Conservation (phyloP, 225 moss, liverwort and hornwort species). For the Neckera pumila region DNA sequence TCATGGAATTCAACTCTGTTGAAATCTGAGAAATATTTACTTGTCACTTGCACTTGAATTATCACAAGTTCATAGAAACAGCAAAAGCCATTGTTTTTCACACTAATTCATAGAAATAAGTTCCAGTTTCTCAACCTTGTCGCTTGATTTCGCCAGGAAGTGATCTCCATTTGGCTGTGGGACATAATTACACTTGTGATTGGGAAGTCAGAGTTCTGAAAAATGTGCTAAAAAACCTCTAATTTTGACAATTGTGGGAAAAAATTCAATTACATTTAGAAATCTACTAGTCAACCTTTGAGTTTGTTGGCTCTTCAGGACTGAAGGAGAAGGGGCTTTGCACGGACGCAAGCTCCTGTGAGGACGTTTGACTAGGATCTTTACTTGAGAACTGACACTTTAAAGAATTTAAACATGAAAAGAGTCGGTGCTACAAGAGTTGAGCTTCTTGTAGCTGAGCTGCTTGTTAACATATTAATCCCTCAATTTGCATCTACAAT, state of each 20-base stretch:
- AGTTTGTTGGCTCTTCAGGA: background rate
- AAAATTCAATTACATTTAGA: background rate
- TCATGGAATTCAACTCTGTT: background rate
- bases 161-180: background rate
- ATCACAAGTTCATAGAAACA: background rate
- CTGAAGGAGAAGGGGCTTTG: background rate
- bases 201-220: background rate
- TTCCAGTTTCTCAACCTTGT: background rate
- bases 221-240: background rate
- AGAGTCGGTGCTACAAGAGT: background rate
- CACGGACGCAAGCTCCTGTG: background rate
- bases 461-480: background rate
- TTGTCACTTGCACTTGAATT: background rate
- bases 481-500: background rate
- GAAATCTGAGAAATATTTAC: background rate
- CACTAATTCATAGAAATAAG: background rate
- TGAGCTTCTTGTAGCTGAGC: background rate
- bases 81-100: too few species aligned
- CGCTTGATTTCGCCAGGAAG: background rate
- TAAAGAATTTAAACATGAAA: background rate
- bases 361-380: background rate
- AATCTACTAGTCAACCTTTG: background rate
- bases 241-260: background rate
- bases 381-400: background rate
- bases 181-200: too few species aligned